Conservation (phyloP, 1,139 yeast genomes). For the Eremothecium coryli region DNA sequence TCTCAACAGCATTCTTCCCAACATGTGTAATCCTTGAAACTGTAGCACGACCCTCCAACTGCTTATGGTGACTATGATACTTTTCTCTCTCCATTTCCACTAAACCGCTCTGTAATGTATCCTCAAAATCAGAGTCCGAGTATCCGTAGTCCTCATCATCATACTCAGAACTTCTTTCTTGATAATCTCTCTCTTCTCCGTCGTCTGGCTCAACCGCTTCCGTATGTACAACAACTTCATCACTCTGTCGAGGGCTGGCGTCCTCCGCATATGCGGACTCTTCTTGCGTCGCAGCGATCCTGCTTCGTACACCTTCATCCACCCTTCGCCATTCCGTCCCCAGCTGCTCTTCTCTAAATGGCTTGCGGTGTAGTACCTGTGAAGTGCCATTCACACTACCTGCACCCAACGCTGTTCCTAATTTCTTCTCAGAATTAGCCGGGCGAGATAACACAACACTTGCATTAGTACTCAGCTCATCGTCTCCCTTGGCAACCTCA, state of each 20-base stretch:
- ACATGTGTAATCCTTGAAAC: no score
- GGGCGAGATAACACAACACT: conserved; percentile 25
- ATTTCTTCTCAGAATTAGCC: background rate
- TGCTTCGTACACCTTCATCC: background rate
- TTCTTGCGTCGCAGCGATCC: background rate
- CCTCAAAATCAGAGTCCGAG: conserved; percentile 32
- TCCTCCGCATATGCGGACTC: background rate
- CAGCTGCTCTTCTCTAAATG: no score
- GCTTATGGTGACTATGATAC: no score
- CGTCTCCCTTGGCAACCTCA: conserved; percentile 9
- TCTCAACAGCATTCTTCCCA: background rate
- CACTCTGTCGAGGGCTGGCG: no score
- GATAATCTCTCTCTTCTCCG: background rate
- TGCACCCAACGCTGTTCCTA: no score
- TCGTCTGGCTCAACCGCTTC: background rate
- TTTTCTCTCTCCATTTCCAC: conserved; percentile 14
- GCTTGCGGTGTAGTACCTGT: no score
- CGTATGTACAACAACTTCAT: background rate
- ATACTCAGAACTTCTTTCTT: conserved; percentile 3
- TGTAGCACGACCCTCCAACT: no score
- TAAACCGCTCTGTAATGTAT: conserved; percentile 26
- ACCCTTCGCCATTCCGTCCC: no score
- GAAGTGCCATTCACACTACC: no score
- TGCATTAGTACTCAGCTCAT: conserved; percentile 26
- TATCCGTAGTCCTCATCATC: conserved; percentile 19